These are phyloP conservation scores for Spinacia oleracea DNA, from an alignment of 179 eudicot genomes.

Conservation along the genomic window DNA sequence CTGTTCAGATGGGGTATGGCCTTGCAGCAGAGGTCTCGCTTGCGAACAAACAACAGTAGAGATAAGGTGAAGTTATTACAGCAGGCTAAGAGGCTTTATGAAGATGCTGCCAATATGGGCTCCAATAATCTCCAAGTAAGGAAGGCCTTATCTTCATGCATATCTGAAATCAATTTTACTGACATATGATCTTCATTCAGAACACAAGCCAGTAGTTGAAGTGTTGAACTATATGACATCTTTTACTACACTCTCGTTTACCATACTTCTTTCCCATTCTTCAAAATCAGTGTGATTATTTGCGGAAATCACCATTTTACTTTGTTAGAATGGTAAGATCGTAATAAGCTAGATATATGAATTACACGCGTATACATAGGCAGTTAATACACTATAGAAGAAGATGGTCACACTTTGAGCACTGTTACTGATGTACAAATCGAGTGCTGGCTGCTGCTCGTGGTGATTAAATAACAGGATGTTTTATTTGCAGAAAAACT, in stretches of 20 bases:
- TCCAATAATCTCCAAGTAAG: slow-evolving; percentile 59
- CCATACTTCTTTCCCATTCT: neutral
- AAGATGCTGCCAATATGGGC: slow-evolving; percentile 84
- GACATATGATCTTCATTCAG: slow-evolving; percentile 12
- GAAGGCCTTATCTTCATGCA: slow-evolving; percentile 68
- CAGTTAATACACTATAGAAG: neutral
- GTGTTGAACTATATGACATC: neutral
- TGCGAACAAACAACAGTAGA: slow-evolving; percentile 61
- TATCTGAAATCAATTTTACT: slow-evolving; percentile 60
- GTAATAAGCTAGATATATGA: neutral
- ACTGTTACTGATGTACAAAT: neutral
- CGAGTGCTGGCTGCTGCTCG: neutral
- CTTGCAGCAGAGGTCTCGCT: slow-evolving; percentile 81
- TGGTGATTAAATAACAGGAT: neutral
- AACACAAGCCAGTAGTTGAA: neutral
- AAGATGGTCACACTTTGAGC: neutral
- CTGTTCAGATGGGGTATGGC: slow-evolving; percentile 90
- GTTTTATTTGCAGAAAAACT: neutral
- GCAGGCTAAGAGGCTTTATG: slow-evolving; percentile 86
- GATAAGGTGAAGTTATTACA: slow-evolving; percentile 82
- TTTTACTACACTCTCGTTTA: neutral
- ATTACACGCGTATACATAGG: neutral
- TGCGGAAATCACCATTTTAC: neutral
- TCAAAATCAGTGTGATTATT: neutral
- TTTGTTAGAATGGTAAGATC: neutral